Evolutionary conservation across 495 filamentous ascomycete species (phyloP), one percentile per base, ranked within the genome.

Genomic region (Penicillium mononematosum): DNA sequence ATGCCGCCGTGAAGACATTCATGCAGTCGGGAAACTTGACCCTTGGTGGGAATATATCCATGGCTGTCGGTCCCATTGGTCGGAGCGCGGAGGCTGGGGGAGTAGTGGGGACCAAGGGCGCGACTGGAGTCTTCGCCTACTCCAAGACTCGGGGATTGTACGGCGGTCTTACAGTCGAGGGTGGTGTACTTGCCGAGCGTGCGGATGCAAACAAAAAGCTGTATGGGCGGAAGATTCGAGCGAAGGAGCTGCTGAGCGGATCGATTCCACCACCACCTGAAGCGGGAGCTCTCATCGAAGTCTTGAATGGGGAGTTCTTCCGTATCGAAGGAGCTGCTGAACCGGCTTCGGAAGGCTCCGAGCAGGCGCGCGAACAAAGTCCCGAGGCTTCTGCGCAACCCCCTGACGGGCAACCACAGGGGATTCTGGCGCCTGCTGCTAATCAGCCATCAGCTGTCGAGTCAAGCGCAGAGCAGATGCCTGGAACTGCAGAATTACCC

Each of bases 71-170:
- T 0, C 90, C 93, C 0, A 79, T 96, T 14, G 94, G 94, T 20
- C 81, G 93, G 38, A 97, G 92, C 73, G 92, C 91, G 5, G 92
- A 97, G 70, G 88, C 92, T 14, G 90, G 89, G 8, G 91, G 89
- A 56, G 90, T 88, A 25, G 88, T 90, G 2, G 92, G 88, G 60
- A 73, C 89, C 25, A 89, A 81, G 69, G 85, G 90, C 55, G 83
- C 94, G 1, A 86, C 92, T 1, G 91, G 86, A 19, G 85, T 97
- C 20, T 97, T 96, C 77, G 86, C 88, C 50, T 98, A 96, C 73
- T 89, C 84, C 63, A 96, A 96, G 76, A 97, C 94, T 12, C 94
- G 95, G 68, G 92, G 93, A 0, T 68, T 97, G 11, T 98, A 96
- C 62, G 93, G 91, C 1, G 94, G 94, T 48, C 87, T 96, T 19